Base-by-base conservation (phyloP, 2,329 filamentous ascomycete genomes). In the Colletotrichum sp. region DNA sequence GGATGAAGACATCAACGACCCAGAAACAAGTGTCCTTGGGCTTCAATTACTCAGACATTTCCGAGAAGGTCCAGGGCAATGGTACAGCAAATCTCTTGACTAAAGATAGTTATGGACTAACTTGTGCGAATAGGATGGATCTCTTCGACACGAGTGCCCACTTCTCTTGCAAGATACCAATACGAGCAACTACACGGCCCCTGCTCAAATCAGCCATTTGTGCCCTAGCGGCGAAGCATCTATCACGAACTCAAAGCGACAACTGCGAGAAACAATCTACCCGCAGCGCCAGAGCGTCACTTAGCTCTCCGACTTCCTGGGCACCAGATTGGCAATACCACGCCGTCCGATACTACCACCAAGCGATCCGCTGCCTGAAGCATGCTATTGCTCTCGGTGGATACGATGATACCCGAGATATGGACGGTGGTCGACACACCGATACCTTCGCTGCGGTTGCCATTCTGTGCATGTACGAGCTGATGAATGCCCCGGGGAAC, bases 381-480 rank as follows among this genome's bases (percentile, higher is more conserved):
- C 90, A 4, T 26, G 21, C 66, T 4, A 74, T 70, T 4, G 21
- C 63, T 12, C 13, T 32, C 4, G 63, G 26, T 13, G 52, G 48
- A 32, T 30, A 13, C 13, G n/a, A 16, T 6, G 26, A 64, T 18
- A 48, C 43, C n/a, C 43, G 28, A n/a, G 30, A 28, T 3, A 14
- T 83, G 88, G 48, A 86, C 82, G 82, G 79, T 83, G 78, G 79
- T 0, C 78, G 77, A 26, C 34, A 72, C 55, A 73, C 82, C 55
- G 78, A 94, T 74, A 86, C 93, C 5, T 86, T 93, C 26, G 91
- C 92, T 10, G 92, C 92, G 3, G 92, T 92, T 3, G 92, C 92
- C 1, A 93, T 94, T 16, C 83, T 94, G 3, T 93, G 92, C 74
- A 90, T 92, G 1, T 94, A 93, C 80, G 92, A 94, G 77, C 91